Evolutionary conservation across 257 asterid genomes (phyloP).

Genomic region (Jasminum sambac): DNA sequence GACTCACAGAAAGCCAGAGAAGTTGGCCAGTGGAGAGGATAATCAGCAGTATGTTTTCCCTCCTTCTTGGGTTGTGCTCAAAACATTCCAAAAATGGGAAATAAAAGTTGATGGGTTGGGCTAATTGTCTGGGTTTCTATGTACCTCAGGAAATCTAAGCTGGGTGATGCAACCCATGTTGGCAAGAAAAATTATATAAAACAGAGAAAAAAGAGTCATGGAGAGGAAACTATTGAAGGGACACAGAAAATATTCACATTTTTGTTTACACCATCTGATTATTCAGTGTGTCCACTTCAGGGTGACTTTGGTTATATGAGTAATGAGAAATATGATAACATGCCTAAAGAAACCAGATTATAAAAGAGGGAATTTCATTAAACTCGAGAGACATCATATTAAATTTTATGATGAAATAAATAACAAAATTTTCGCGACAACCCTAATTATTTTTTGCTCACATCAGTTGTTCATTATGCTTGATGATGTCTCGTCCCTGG

Average conservation of each 20-base stretch:
- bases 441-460: neutral
- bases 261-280: neutral
- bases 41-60: slow-evolving; percentile 61
- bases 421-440: neutral
- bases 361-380: neutral
- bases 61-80: slow-evolving; percentile 5
- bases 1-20: slow-evolving; percentile 51
- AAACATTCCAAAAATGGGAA: neutral
- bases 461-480: neutral
- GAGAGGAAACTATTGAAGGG: neutral
- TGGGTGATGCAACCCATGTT: slow-evolving; percentile 5
- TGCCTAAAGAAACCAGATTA: neutral
- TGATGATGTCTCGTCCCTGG: neutral
- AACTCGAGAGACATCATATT: neutral
- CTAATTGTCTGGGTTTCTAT: neutral
- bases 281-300: neutral
- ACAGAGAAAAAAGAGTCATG: neutral
- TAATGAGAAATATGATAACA: neutral
- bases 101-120: neutral
- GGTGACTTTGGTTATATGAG: neutral
- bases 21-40: slow-evolving; percentile 41
- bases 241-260: neutral
- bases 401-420: neutral
- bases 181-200: slow-evolving; percentile 5
- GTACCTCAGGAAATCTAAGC: neutral